These are phyloP conservation scores for Schizophyllum amplum DNA, from an alignment of 1,284 basidiomycete genomes.

Conservation along the genomic window DNA sequence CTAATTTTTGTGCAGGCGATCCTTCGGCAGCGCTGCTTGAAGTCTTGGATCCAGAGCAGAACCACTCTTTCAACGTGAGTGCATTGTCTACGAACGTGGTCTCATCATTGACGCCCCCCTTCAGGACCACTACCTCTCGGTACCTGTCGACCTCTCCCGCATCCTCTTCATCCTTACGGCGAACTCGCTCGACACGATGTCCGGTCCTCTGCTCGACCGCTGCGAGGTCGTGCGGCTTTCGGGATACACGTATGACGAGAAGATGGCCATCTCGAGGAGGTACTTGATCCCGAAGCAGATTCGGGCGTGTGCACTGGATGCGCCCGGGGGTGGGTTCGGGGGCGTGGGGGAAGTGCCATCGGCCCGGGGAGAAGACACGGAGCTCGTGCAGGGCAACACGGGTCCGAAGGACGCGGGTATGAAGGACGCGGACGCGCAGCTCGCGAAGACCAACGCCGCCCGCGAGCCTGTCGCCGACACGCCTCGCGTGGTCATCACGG, in stretches of 20 bases:
- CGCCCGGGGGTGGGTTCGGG: too few relatives aligned
- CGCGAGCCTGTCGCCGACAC: neutral
- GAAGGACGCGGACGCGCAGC: neutral
- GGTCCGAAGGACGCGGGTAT: too few relatives aligned
- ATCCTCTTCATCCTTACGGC: constrained; percentile 89
- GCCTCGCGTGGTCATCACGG: constrained; percentile 49
- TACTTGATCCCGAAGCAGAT: constrained; percentile 87
- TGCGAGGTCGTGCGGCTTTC: constrained; percentile 69
- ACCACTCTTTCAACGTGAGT: constrained; percentile 72
- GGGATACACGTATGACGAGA: constrained; percentile 87
- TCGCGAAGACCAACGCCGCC: neutral
- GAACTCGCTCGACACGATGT: constrained; percentile 82
- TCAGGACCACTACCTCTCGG: constrained; percentile 87
- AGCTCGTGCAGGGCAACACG: neutral
- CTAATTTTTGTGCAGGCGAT: too few relatives aligned
- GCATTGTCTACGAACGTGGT: constrained; percentile 9
- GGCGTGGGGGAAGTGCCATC: neutral
- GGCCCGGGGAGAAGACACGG: neutral
- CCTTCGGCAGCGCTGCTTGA: constrained; percentile 83
- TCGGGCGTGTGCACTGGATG: constrained; percentile 59
- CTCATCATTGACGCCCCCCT: neutral
- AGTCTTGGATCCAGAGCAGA: constrained; percentile 90
- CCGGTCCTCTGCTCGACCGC: constrained; percentile 71
- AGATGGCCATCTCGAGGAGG: constrained; percentile 77
- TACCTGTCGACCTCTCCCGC: constrained; percentile 82